Evolutionary conservation across 768 basidiomycete genomes (phyloP).

Genomic region (Lactarius hatsudake): DNA sequence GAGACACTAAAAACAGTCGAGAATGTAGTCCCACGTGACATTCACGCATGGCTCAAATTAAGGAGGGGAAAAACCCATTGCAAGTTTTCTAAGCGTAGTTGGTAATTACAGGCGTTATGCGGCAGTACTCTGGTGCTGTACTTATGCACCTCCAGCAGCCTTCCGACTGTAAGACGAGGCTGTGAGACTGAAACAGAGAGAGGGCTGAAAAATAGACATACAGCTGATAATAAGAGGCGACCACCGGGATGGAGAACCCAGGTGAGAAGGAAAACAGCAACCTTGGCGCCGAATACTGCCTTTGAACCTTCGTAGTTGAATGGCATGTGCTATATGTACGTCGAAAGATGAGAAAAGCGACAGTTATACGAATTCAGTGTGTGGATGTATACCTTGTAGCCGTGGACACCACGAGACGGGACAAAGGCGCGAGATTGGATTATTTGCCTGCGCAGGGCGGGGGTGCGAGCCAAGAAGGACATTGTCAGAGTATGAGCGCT

Average conservation of each 20-base stretch:
- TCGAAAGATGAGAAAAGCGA: not conserved
- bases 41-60: not conserved
- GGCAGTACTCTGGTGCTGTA: not conserved
- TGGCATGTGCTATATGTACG: conserved; percentile 24
- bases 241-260: conserved; percentile 29
- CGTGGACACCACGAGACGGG: conserved; percentile 25
- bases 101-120: not conserved
- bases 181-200: conserved; percentile 7
- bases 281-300: conserved; percentile 21
- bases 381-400: conserved; percentile 13
- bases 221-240: conserved; percentile 28
- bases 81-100: conserved; percentile 4
- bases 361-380: not conserved
- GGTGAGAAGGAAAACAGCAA: conserved; percentile 17
- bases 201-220: conserved; percentile 26
- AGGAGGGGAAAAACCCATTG: not conserved
- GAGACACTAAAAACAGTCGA: conserved; percentile 1
- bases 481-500: conserved; percentile 10
- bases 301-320: conserved; percentile 26
- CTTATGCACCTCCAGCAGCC: not conserved
- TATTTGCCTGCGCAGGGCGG: conserved; percentile 22
- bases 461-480: conserved; percentile 26
- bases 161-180: conserved; percentile 6
- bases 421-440: conserved; percentile 21
- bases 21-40: conserved; percentile 1